These are phyloP conservation scores for Marasmius tenuissimus DNA, from an alignment of 1,284 basidiomycete genomes.

Conservation along the genomic window DNA sequence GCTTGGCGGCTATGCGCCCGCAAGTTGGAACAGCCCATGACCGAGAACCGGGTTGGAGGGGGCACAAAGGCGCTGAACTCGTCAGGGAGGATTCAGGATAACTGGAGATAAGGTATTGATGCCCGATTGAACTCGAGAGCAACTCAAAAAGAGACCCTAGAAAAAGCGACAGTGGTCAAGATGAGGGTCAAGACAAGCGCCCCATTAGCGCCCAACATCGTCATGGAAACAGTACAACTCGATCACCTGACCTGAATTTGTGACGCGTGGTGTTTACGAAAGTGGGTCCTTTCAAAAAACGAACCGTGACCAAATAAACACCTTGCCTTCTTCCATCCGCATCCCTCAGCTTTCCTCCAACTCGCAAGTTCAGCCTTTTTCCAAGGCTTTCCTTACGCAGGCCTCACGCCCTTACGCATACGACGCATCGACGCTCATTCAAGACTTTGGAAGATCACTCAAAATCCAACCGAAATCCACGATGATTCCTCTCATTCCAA, in stretches of 20 bases:
- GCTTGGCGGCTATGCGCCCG: too few species aligned
- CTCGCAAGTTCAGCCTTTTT: constrained; percentile 3
- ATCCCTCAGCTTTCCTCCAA: constrained; percentile 1
- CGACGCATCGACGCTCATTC: constrained; percentile 41
- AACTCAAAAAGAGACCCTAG: too few species aligned
- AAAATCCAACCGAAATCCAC: constrained; percentile 28
- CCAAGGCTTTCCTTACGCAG: constrained; percentile 11
- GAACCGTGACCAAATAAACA: constrained; percentile 5
- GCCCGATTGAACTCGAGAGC: too few species aligned
- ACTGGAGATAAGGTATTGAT: too few species aligned
- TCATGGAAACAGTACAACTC: not conserved
- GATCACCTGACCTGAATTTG: not conserved
- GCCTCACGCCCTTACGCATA: constrained; percentile 39
- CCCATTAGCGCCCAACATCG: too few species aligned
- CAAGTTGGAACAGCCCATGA: too few species aligned
- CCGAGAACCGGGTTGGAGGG: too few species aligned
- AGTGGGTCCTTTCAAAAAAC: not conserved
- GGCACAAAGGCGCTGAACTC: too few species aligned
- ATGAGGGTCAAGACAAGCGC: too few species aligned
- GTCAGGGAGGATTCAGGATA: too few species aligned
- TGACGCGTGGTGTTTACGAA: not conserved
- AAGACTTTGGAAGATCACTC: constrained; percentile 30
- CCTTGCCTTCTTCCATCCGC: constrained; percentile 7
- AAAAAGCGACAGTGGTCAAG: too few species aligned
- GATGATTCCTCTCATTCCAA: constrained; percentile 66